phyloP scores from a whole-genome alignment of 2,329 filamentous ascomycete genomes.

The Cladophialophora chaetospira region DNA sequence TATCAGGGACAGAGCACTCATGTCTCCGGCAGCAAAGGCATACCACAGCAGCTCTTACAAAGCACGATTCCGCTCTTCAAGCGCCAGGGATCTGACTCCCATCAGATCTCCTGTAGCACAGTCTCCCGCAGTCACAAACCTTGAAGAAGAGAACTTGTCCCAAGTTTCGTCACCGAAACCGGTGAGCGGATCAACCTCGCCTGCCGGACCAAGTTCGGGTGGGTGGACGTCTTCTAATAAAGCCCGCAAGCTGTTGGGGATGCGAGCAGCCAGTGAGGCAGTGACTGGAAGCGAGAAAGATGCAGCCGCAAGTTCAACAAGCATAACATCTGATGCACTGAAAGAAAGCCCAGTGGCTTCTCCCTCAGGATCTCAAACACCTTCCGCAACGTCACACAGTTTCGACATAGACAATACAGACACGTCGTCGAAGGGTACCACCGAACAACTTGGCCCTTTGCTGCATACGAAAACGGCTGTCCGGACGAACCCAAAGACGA shows the following conservation, averaged over 20 bases:
- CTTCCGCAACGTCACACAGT: conserved; percentile 65
- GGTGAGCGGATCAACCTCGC: conserved; percentile 54
- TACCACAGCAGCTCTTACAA: conserved; percentile 63
- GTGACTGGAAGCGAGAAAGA: conserved; percentile 58
- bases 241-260: conserved; percentile 64
- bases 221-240: conserved; percentile 59
- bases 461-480: conserved; percentile 53
- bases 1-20: conserved; percentile 57
- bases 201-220: conserved; percentile 50
- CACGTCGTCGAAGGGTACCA: conserved; percentile 51
- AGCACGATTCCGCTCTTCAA: conserved; percentile 61
- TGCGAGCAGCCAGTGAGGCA: conserved; percentile 81
- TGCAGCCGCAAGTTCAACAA: conserved; percentile 43
- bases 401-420: conserved; percentile 79
- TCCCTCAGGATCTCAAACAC: conserved; percentile 70
- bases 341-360: conserved; percentile 61
- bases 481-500: conserved; percentile 64
- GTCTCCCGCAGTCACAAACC: conserved; percentile 59
- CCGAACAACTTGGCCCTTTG: conserved; percentile 46
- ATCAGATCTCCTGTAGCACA: conserved; percentile 43
- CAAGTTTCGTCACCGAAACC: conserved; percentile 48
- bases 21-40: conserved; percentile 65
- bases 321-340: conserved; percentile 45
- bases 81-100: conserved; percentile 56
- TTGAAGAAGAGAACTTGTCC: conserved; percentile 46